Evolutionary conservation across 2,329 filamentous ascomycete genomes (phyloP).

Genomic region (Verticillium nubilum): DNA sequence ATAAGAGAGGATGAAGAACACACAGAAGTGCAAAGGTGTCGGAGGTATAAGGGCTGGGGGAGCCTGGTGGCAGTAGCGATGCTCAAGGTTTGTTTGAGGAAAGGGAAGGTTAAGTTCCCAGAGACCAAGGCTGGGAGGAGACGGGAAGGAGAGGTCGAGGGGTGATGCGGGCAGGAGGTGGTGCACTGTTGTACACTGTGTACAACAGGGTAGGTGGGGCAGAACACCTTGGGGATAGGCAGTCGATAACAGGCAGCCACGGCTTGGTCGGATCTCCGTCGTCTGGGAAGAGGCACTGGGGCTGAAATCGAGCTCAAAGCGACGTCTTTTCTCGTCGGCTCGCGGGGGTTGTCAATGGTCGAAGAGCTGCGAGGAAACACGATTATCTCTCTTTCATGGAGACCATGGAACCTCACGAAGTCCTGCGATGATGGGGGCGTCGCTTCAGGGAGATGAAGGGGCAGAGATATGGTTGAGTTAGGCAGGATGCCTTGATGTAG

Average conservation of each 20-base stretch:
- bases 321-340: too few relatives aligned
- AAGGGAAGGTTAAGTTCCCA: background rate
- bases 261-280: background rate
- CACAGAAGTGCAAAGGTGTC: background rate
- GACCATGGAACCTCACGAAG: too few relatives aligned
- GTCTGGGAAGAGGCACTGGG: background rate
- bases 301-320: too few relatives aligned
- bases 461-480: too few relatives aligned
- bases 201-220: background rate
- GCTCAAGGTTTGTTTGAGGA: background rate
- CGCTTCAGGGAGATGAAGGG: background rate
- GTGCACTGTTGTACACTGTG: background rate
- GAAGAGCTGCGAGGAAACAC: too few relatives aligned
- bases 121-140: background rate
- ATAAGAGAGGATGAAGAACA: background rate
- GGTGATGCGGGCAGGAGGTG: background rate
- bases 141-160: background rate
- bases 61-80: background rate
- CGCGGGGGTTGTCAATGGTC: too few relatives aligned
- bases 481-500: too few relatives aligned
- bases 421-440: too few relatives aligned
- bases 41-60: background rate
- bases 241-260: background rate
- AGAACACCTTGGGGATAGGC: background rate
- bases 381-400: too few relatives aligned